Percentiles rank a stretch among this genome's conserved stretches.
phyloP scores from a whole-genome alignment of 352 stramenopile genomes.

The Pythium monospermum region DNA sequence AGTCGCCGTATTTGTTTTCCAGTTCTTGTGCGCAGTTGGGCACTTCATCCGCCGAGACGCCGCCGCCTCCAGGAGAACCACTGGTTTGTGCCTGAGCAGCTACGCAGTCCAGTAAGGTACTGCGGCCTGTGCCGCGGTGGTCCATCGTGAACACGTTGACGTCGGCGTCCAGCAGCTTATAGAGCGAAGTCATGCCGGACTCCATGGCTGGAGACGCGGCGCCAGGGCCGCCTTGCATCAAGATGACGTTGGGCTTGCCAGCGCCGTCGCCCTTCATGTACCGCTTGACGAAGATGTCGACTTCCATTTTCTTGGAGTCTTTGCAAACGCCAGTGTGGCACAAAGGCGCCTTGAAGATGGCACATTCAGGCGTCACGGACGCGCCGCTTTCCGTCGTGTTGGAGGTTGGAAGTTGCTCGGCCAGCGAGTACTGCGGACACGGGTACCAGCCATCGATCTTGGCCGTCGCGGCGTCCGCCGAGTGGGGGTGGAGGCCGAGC shows the following conservation, averaged over 20 bases:
- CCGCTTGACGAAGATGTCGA: constrained; percentile 44
- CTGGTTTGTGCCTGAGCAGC: constrained; percentile 17
- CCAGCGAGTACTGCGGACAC: constrained; percentile 33
- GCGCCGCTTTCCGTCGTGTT: too few relatives aligned
- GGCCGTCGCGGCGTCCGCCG: too few relatives aligned
- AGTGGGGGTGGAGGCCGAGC: too few relatives aligned
- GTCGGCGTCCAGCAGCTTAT: constrained; percentile 10
- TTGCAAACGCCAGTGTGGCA: constrained; percentile 65
- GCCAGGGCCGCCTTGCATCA: constrained; percentile 14
- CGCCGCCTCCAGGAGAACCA: constrained; percentile 9
- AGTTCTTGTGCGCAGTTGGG: constrained; percentile 21
- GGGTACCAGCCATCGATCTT: constrained; percentile 58
- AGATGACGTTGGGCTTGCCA: background rate
- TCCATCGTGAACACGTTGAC: constrained; percentile 28
- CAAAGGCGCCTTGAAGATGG: constrained; percentile 56
- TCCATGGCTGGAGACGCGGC: constrained; percentile 6
- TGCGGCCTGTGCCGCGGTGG: constrained; percentile 29
- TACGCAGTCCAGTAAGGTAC: constrained; percentile 24
- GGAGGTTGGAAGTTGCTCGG: constrained; percentile 1
- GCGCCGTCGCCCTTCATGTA: constrained; percentile 6
- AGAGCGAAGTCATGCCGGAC: constrained; percentile 1
- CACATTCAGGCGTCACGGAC: constrained; percentile 52
- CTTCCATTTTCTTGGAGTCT: constrained; percentile 43
- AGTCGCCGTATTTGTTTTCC: constrained; percentile 20
- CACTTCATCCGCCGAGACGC: constrained; percentile 19